Evolutionary conservation across 2,329 filamentous ascomycete species (phyloP), one percentile per base, ranked within the genome.

Genomic region (Fusarium annulatum): DNA sequence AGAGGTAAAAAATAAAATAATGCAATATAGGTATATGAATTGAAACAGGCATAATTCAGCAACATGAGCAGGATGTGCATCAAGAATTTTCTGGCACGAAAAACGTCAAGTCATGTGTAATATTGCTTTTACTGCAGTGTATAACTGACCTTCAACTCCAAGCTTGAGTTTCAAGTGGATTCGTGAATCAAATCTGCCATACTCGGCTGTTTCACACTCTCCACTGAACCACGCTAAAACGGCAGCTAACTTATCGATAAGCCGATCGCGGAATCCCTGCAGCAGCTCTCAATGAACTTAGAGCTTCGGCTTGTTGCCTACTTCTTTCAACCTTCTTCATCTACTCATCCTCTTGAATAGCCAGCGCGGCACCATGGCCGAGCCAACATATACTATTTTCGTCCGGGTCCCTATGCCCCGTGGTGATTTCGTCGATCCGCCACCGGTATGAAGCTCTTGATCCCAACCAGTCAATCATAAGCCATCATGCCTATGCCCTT

Each of bases 331-430:
- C 67, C 58, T 65, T 64, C 62, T 72, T 61, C 66, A 67, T 72
- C 68, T 70, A 45, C 67, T 65, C 42, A 58, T 64, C 51, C 52
- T 61, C 15, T 21, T 33, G 49, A 57, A 61, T 64, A 69, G 60
- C 51, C 45, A 76, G 83, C 64, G 23, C 59, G 58, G 38, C 43
- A 77, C 30, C 64, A 85, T 85, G 83, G 72, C 89, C 83, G 87
- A 90, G 61, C 87, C 88, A 48, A 86, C 82, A 41, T 91, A 90
- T 81, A 97, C 94, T 19, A 91, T 97, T 67, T 94, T 97, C 78
- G 90, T 99, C 72, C 89, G 95, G 71, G 88, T 98, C n/a, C 96
- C 96, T 30, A 97, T 97, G 79, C 90, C 92, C 41, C 90, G 96
- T 64, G 93, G 93, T 45, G 91, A 93, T 78, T 99, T 99, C 84